These are phyloP conservation scores for Solanum sitiens DNA, from an alignment of 257 asterid genomes.

Conservation along the genomic window DNA sequence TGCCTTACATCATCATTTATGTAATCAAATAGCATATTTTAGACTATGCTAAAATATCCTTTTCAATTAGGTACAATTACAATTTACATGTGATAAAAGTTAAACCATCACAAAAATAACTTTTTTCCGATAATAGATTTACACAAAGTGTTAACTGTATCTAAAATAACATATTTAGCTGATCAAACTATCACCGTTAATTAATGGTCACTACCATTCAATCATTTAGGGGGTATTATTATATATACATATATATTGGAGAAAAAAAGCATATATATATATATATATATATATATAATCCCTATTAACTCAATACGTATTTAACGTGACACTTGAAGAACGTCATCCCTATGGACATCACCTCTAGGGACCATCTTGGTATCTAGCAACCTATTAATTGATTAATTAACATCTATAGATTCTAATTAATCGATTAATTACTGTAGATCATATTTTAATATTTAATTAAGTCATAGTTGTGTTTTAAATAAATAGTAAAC, in stretches of 20 bases:
- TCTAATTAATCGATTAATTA: background rate
- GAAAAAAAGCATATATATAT: background rate
- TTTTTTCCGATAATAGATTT: no score
- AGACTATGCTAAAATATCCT: no score
- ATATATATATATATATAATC: background rate
- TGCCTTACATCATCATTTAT: background rate
- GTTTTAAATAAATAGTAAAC: background rate
- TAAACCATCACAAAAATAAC: no score
- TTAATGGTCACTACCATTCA: no score
- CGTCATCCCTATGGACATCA: conserved; percentile 1
- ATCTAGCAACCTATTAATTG: background rate
- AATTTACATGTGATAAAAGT: background rate
- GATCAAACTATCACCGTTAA: no score
- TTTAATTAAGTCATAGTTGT: background rate
- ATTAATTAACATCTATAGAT: background rate
- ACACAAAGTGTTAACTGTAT: no score
- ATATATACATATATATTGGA: no score
- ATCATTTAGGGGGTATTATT: background rate
- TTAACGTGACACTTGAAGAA: background rate
- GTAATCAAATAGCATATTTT: no score
- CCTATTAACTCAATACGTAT: background rate
- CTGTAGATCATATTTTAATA: background rate
- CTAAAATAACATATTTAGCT: no score
- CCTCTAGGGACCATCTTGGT: background rate
- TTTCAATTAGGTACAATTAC: background rate